Percentiles rank a stretch among this genome's conserved stretches.
Evolutionary conservation across 2,329 filamentous ascomycete species (phyloP).

Genomic region (Pseudocercospora crystallina): DNA sequence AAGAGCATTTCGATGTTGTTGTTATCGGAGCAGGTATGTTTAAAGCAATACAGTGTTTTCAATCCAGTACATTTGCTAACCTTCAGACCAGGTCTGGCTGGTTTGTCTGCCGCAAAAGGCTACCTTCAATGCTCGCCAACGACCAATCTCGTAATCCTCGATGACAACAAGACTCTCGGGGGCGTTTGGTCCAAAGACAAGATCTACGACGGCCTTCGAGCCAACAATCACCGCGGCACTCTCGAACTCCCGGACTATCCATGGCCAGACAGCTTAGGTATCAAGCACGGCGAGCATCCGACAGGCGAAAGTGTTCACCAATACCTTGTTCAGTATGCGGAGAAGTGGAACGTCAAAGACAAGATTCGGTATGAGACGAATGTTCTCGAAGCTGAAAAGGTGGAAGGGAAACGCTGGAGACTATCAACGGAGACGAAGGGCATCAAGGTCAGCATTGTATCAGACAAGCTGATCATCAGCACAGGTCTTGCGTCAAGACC

Average conservation of each 20-base stretch:
- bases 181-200: constrained; percentile 18
- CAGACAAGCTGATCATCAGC: constrained; percentile 14
- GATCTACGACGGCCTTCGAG: constrained; percentile 10
- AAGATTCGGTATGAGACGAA: constrained; percentile 9
- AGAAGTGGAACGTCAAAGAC: constrained; percentile 5
- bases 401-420: constrained; percentile 6
- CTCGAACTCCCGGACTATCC: constrained; percentile 16
- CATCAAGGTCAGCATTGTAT: not conserved
- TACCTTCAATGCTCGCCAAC: constrained; percentile 13
- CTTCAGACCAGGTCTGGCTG: constrained; percentile 6
- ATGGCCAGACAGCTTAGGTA: constrained; percentile 11
- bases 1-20: constrained; percentile 12
- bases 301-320: constrained; percentile 15
- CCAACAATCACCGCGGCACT: constrained; percentile 14
- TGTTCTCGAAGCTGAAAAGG: constrained; percentile 12
- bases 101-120: constrained; percentile 12
- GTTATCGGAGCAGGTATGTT: constrained; percentile 15
- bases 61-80: not conserved
- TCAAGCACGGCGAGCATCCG: constrained; percentile 2
- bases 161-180: constrained; percentile 15
- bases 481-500: constrained; percentile 6
- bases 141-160: constrained; percentile 12
- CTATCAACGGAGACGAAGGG: constrained; percentile 3
- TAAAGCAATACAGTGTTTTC: not conserved
- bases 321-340: constrained; percentile 12